Base-by-base conservation (phyloP, 2,329 filamentous ascomycete species). In the Diplodia scrobiculata region DNA sequence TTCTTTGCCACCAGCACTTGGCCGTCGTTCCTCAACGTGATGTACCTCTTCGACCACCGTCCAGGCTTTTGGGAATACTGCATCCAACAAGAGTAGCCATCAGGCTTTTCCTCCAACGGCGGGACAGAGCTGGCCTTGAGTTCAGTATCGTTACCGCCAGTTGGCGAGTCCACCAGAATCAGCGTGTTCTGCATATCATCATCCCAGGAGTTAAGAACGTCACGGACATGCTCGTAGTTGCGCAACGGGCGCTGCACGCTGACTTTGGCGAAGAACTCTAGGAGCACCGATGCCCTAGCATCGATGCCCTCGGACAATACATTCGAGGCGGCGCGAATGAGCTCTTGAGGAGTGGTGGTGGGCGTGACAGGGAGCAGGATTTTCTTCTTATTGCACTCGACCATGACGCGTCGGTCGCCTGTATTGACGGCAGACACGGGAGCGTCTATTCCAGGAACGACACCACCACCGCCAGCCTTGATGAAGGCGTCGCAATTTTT, bases 141-240 rank as follows among this genome's bases (percentile, higher is more conserved):
- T 6, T 78, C 75, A 68, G 84, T 80, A 63, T 83, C 80, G n/a
- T 84, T 81, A 5, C 72, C 78, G 6, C 82, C 80, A 1, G 82
- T 78, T 45, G 87, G 84, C 1, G 84, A 81, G 14, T 88, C 83
- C 65, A 89, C 79, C 25, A 97, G 83, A 19, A 90, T 79, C 14
- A 98, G 81, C 7, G 84, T 83, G 72, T 96, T 95, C 71, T 92
- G 89, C 2, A 84, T 82, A 75, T 97, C 92, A 51, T 84, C 83
- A 68, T 96, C 91, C 94, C 94, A 98, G 0, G 92, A 96, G 75
- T 96, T 96, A 84, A 97, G 86, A 25, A 97, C 86, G 72, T 97
- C 91, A 67, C 91, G 87, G 36, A 98, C 85, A 68, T 87, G 87
- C 79, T 98, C 94, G 74, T 97, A 97, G 47, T 87, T 88, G 48